A percentile compares a stretch with the other conserved stretches of the same genome.
Conservation (phyloP, 768 basidiomycete genomes). For the Mycena rosella region DNA sequence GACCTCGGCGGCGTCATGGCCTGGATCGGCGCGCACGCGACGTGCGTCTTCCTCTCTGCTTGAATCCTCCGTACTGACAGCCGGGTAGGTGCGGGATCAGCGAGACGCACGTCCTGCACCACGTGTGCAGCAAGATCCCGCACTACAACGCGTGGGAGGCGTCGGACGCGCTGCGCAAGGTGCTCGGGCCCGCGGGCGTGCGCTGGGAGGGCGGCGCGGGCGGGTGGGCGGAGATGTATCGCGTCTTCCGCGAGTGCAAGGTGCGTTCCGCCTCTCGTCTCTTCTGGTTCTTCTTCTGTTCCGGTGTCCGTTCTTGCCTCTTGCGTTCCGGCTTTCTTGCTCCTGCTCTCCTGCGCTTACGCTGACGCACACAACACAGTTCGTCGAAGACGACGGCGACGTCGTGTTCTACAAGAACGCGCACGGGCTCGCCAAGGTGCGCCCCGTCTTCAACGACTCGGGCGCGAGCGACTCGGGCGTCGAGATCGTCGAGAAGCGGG, state of each 20-base stretch:
- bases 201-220: constrained; percentile 76
- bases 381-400: constrained; percentile 94
- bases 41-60: constrained; percentile 56
- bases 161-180: constrained; percentile 82
- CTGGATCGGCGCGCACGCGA: constrained; percentile 87
- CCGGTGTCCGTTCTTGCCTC: too few relatives aligned
- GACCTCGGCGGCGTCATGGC: constrained; percentile 84
- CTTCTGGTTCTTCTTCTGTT: not conserved
- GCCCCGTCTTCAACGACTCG: constrained; percentile 72
- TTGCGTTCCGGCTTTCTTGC: too few relatives aligned
- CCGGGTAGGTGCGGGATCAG: constrained; percentile 68
- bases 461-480: constrained; percentile 67
- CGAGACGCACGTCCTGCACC: constrained; percentile 94
- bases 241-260: constrained; percentile 85
- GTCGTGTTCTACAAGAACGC: constrained; percentile 94
- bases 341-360: too few relatives aligned
- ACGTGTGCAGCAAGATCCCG: constrained; percentile 95
- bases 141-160: constrained; percentile 98
- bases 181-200: constrained; percentile 72
- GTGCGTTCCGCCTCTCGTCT: constrained; percentile 45
- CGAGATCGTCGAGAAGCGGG: constrained; percentile 44
- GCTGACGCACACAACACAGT: constrained; percentile 54
- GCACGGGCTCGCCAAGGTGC: constrained; percentile 77
- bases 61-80: not conserved
- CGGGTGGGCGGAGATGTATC: constrained; percentile 85